phyloP scores from a whole-genome alignment of 2,329 filamentous ascomycete species.

The Sphaerulina vaccinii region DNA sequence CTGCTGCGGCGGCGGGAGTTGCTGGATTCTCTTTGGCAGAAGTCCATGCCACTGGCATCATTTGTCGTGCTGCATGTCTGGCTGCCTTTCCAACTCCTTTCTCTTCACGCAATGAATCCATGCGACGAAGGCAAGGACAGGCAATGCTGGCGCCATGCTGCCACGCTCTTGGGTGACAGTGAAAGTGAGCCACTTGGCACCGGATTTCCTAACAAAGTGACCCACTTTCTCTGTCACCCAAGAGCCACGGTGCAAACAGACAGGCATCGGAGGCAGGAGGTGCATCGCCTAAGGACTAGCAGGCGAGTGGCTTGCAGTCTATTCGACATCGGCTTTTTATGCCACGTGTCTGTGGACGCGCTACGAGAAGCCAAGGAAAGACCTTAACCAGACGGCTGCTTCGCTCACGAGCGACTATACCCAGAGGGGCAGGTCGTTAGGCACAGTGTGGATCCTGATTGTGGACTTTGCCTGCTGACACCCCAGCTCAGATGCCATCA shows the following conservation, averaged over 20 bases:
- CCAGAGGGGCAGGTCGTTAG: constrained; percentile 12
- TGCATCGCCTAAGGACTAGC: neutral
- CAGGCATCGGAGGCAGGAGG: neutral
- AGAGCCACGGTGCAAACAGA: neutral
- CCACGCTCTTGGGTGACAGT: neutral
- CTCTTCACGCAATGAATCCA: neutral
- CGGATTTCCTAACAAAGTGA: too few relatives aligned
- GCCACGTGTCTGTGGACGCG: constrained; percentile 14
- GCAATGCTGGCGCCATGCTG: neutral
- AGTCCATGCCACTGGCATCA: neutral
- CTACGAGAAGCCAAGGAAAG: constrained; percentile 10
- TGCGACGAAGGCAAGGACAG: neutral
- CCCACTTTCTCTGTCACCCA: neutral
- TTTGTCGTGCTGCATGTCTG: neutral
- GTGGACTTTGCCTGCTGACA: constrained; percentile 5
- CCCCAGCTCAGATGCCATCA: constrained; percentile 1
- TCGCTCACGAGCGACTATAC: constrained; percentile 3
- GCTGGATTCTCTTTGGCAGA: neutral
- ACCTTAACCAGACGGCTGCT: constrained; percentile 1
- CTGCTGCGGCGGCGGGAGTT: neutral
- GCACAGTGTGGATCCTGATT: constrained; percentile 1
- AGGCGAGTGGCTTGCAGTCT: constrained; percentile 7
- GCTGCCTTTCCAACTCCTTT: neutral
- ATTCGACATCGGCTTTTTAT: constrained; percentile 11
- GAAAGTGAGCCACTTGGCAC: neutral